Base-by-base conservation (phyloP, 208 protist genomes). In the Acanthamoeba royreba region DNA sequence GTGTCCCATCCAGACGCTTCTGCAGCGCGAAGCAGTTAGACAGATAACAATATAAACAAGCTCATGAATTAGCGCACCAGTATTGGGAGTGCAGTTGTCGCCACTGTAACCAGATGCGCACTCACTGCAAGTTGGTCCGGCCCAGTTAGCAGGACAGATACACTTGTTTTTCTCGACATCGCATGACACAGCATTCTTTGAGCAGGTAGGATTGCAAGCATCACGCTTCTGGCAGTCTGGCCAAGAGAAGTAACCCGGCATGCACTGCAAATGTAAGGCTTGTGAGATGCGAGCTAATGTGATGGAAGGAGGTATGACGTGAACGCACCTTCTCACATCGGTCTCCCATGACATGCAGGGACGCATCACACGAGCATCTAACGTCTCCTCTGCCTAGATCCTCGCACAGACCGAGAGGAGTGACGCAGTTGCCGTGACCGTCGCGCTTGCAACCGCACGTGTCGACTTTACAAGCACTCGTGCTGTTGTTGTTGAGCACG, bases 131-230 rank as follows among this genome's bases (percentile, higher is more conserved):
- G 87, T 79, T 15, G 87, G 87, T 49, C 87, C 87, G 46, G 49
- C 61, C 87, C 87, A 92, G 58, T 92, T 92, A 38, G 49, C 28
- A 4, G 87, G 87, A 19, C 87, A 92, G 87, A 92, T 77, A 45
- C 87, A 92, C 42, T 49, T 40, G 87, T 92, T 92, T 19, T 28
- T 38, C 55, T 92, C 43, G 25, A 92, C 28, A 58, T 92, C 87
- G 58, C 87, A 92, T 40, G 13, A 28, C 28, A 89, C 8, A 25
- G 81, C 81, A 47, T 89, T 38, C 17, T 0, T 11, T 22, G 81
- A 89, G 81, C 81, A 89, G 25, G 81, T 63, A 33, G 81, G 81
- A 47, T 55, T 89, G 81, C 81, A 89, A 13, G 40, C 19, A 28
- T 89, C 81, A 19, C 81, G 46, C 49, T 19, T 22, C 46, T 38